A percentile compares a stretch with the other conserved stretches of the same genome.
These are phyloP conservation scores for Xanthoconium stramineum DNA, from an alignment of 768 basidiomycete species.

Conservation along the genomic window DNA sequence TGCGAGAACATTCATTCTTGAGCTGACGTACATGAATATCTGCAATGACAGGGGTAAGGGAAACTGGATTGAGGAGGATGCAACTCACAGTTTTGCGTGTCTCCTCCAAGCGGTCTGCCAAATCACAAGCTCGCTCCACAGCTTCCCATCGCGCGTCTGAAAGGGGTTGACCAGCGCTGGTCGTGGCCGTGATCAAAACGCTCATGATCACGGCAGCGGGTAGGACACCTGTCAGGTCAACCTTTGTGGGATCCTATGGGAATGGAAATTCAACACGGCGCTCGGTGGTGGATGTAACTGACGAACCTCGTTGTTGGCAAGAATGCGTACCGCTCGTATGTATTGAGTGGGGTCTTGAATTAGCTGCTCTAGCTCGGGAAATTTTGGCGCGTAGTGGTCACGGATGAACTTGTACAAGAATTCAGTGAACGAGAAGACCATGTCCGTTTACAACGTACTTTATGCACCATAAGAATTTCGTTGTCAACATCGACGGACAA, in stretches of 20 bases:
- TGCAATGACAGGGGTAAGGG: slow-evolving; percentile 29
- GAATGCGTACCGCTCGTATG: slow-evolving; percentile 82
- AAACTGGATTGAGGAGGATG: not conserved
- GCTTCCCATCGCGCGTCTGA: slow-evolving; percentile 71
- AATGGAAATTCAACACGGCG: not conserved
- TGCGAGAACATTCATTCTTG: slow-evolving; percentile 96
- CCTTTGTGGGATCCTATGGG: slow-evolving; percentile 79
- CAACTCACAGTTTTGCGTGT: slow-evolving; percentile 75
- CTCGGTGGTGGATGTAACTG: not conserved
- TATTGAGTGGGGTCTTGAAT: slow-evolving; percentile 91
- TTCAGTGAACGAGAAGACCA: slow-evolving; percentile 8
- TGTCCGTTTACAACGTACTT: slow-evolving; percentile 44
- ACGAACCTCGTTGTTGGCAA: slow-evolving; percentile 78
- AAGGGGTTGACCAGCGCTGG: slow-evolving; percentile 76
- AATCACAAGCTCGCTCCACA: slow-evolving; percentile 81
- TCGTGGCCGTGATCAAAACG: slow-evolving; percentile 93
- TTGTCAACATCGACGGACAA: slow-evolving; percentile 98
- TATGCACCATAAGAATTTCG: slow-evolving; percentile 95
- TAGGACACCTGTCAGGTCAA: slow-evolving; percentile 72
- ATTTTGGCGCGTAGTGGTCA: slow-evolving; percentile 92
- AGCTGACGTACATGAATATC: slow-evolving; percentile 99
- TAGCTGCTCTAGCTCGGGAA: slow-evolving; percentile 95
- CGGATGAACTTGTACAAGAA: slow-evolving; percentile 74
- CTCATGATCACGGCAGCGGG: slow-evolving; percentile 93
- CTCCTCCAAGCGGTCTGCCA: slow-evolving; percentile 85